A percentile compares a stretch with the other conserved stretches of the same genome.
Conservation (phyloP, 768 basidiomycete species). For the Tricholoma terreum region DNA sequence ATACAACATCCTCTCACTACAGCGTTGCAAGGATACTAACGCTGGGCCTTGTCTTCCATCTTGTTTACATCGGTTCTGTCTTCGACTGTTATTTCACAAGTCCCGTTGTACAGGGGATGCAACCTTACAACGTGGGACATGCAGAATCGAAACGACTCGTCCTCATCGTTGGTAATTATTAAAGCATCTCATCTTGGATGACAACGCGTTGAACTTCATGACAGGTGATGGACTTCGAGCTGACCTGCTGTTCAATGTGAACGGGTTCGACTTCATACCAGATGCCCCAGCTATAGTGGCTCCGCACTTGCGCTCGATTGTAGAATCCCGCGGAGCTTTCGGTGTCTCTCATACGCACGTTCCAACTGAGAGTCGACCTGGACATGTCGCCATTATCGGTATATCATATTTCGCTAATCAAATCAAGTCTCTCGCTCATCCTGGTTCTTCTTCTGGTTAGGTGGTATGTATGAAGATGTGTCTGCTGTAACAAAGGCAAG, state of each 20-base stretch:
- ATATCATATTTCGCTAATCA: slow-evolving; percentile 4
- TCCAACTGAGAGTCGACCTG: slow-evolving; percentile 85
- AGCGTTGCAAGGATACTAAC: slow-evolving; percentile 48
- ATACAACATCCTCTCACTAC: slow-evolving; percentile 21
- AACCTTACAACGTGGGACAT: slow-evolving; percentile 41
- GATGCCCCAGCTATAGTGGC: slow-evolving; percentile 60
- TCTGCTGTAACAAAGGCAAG: slow-evolving; percentile 81
- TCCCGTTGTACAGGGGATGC: slow-evolving; percentile 79
- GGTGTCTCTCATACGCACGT: slow-evolving; percentile 85
- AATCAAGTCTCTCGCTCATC: background rate
- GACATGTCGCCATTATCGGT: slow-evolving; percentile 88
- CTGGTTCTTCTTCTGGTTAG: slow-evolving; percentile 25
- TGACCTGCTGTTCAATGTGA: slow-evolving; percentile 67
- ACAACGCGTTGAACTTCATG: background rate
- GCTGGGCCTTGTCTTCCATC: slow-evolving; percentile 72
- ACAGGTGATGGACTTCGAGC: slow-evolving; percentile 82
- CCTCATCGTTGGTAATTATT: slow-evolving; percentile 66
- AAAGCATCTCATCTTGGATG: background rate
- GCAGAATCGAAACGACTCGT: slow-evolving; percentile 71
- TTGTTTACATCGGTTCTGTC: slow-evolving; percentile 65
- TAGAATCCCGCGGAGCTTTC: slow-evolving; percentile 66
- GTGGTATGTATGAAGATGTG: slow-evolving; percentile 90
- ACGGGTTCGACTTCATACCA: slow-evolving; percentile 55
- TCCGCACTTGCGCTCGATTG: slow-evolving; percentile 69
- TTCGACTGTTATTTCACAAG: slow-evolving; percentile 91